Base-by-base conservation (phyloP, 2,329 filamentous ascomycete genomes). In the Diaporthe capsici region DNA sequence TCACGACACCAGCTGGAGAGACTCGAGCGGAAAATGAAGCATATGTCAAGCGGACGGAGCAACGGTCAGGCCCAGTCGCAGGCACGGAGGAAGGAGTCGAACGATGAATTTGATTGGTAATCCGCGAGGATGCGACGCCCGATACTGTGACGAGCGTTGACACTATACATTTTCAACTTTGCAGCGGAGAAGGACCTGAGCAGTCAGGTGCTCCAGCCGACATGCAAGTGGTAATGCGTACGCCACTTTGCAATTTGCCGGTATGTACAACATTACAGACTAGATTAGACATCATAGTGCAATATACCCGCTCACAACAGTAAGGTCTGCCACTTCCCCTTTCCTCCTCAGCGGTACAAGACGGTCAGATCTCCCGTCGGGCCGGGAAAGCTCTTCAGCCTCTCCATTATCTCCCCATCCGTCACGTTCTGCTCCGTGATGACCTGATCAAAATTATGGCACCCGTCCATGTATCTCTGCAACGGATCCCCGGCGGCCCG, bases 361-460 rank as follows among this genome's bases (percentile, higher is more conserved):
- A 92, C 85, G 0, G 87, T 87, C 77, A 91, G 77, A 76, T 91
- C 91, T 7, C 87, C 88, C 76, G 85, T 85, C 9, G 88, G 86
- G 34, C 87, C 84, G 3, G 58, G 71, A 44, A 92, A 85, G 49
- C 85, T 88, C 83, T 91, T 92, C 65, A 97, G 84, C 82, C 89
- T 91, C 51, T 91, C 91, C 85, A 95, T 88, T 22, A 96, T 92
- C 80, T 94, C 92, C 75, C 87, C 88, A 81, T 96, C 93, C 9
- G 90, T 91, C 81, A 95, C 82, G 77, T 93, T 92, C 82, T 92
- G 88, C 85, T 95, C 94, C 1, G 92, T 94, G 81, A 94, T 94
- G 78, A 96, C 95, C 87, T 96, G 92, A 84, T 97, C 95, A 83
- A 96, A 94, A 79, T 90, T 91, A 82, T 95, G 93, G 78, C 89